phyloP scores from a whole-genome alignment of 129 eudicot genomes.

The Silybum marianum region DNA sequence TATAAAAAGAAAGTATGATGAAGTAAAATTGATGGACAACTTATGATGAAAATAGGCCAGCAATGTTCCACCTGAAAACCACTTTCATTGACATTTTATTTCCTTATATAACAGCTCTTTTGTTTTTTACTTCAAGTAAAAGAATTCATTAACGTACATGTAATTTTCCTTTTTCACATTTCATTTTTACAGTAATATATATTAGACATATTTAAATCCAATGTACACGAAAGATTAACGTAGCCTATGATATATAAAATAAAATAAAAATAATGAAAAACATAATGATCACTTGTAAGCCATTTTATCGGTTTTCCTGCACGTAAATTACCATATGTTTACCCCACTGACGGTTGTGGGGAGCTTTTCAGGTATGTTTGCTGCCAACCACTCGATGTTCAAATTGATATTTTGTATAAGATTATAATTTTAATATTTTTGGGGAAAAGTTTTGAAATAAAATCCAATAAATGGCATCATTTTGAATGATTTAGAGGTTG shows the following conservation, averaged over 20 bases:
- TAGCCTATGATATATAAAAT: not conserved
- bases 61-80: not conserved
- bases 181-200: not conserved
- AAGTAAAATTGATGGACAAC: slow-evolving; percentile 1
- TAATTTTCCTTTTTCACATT: not conserved
- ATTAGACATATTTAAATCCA: not conserved
- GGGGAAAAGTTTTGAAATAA: no score
- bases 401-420: not conserved
- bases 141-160: not conserved
- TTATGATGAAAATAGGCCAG: slow-evolving; percentile 17
- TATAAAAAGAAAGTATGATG: not conserved
- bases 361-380: not conserved
- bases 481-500: no score
- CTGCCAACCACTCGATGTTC: not conserved
- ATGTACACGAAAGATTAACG: not conserved
- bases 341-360: not conserved
- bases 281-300: not conserved
- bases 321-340: not conserved
- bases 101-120: not conserved
- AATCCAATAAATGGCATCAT: no score
- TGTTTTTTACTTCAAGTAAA: not conserved
- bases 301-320: not conserved
- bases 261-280: no score
- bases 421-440: no score
- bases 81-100: slow-evolving; percentile 2